phyloP scores from a whole-genome alignment of 1,284 basidiomycete genomes.

The Veloporphyrellus conicus region DNA sequence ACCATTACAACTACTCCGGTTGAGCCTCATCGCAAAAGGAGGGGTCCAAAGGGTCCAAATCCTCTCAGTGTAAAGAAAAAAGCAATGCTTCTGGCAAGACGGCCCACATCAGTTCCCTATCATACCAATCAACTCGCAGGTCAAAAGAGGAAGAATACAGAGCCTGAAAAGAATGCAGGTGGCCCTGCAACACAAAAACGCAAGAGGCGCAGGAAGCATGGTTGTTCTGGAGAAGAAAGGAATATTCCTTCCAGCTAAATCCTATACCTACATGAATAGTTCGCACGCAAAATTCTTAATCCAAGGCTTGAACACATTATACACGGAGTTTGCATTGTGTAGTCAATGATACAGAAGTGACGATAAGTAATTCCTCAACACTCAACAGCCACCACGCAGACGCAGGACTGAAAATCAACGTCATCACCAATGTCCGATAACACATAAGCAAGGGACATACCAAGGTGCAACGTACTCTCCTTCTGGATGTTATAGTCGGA shows the following conservation, averaged over 20 bases:
- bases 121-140: not conserved
- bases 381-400: slow-evolving; percentile 63
- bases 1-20: slow-evolving; percentile 33
- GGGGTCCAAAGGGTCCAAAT: slow-evolving; percentile 83
- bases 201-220: slow-evolving; percentile 34
- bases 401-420: slow-evolving; percentile 55
- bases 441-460: slow-evolving; percentile 32
- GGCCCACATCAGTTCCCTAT: not conserved
- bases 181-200: slow-evolving; percentile 25
- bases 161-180: slow-evolving; percentile 9
- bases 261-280: not conserved
- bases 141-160: slow-evolving; percentile 23
- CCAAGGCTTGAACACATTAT: not conserved
- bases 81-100: slow-evolving; percentile 31
- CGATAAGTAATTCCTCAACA: slow-evolving; percentile 16
- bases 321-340: not conserved
- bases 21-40: slow-evolving; percentile 57
- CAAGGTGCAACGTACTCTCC: slow-evolving; percentile 62
- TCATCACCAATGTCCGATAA: slow-evolving; percentile 37
- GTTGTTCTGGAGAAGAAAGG: fast-evolving
- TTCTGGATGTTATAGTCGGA: slow-evolving; percentile 70
- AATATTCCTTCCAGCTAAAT: not conserved
- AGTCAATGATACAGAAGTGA: not conserved
- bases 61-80: slow-evolving; percentile 93
- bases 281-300: not conserved